Evolutionary conservation across 257 asterid species (phyloP).

Genomic region (Solanum bulbocastanum): DNA sequence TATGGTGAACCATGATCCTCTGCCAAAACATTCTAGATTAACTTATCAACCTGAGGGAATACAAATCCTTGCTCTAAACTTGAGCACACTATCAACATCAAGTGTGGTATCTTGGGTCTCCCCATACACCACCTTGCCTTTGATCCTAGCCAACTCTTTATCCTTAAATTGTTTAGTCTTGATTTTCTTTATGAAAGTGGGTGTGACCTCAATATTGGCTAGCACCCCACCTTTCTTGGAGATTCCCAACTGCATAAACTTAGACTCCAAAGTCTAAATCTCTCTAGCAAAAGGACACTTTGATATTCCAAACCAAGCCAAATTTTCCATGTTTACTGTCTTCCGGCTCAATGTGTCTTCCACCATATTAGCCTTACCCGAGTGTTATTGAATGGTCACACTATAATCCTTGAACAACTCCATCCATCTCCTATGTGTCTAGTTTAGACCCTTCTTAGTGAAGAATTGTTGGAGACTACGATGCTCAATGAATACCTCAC

Average conservation of each 20-base stretch:
- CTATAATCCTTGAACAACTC: not conserved
- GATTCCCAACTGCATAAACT: not conserved
- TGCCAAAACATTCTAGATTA: not conserved
- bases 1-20: not conserved
- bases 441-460: not conserved
- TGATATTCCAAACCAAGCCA: not conserved
- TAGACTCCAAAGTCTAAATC: not conserved
- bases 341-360: not conserved
- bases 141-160: not conserved
- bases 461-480: no score
- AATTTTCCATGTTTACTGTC: not conserved
- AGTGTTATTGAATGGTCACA: not conserved
- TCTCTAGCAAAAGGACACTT: no score
- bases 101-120: not conserved
- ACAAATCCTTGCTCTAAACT: not conserved
- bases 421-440: not conserved
- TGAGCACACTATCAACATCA: not conserved
- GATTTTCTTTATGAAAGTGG: not conserved
- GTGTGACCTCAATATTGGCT: not conserved
- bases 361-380: not conserved
- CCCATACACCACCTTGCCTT: not conserved
- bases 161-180: not conserved
- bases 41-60: not conserved
- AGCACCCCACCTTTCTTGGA: not conserved
- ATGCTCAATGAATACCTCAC: not conserved